These are phyloP conservation scores for Quercus wislizeni DNA, from an alignment of 306 rosid species.

Conservation along the genomic window DNA sequence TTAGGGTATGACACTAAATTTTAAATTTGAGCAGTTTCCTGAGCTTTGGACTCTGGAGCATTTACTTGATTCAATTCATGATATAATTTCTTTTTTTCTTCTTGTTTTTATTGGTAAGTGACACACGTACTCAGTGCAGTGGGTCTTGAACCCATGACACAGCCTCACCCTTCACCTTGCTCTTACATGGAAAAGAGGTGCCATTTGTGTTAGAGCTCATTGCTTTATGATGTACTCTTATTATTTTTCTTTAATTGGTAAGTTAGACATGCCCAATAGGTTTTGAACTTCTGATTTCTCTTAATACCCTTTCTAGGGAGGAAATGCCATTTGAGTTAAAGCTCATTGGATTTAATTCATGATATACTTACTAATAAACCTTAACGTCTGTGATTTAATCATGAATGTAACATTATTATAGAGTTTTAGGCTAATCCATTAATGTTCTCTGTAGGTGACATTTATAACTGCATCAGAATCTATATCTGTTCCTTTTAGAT, in stretches of 20 bases:
- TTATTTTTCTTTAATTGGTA: not conserved
- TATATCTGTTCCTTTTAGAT: not conserved
- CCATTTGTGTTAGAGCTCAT: not conserved
- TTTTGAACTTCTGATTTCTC: not conserved
- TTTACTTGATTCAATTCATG: not conserved
- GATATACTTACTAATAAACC: not conserved
- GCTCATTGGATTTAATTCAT: not conserved
- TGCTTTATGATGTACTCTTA: not conserved
- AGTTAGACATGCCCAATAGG: not conserved
- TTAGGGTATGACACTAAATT: not conserved
- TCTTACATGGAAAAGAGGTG: not conserved
- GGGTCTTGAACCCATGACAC: not conserved
- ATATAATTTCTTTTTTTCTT: not conserved
- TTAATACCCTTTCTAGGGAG: not conserved
- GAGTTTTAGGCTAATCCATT: not conserved
- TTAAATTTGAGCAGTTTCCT: not conserved
- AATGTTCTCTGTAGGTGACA: not conserved
- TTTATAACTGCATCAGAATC: not conserved
- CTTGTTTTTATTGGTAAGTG: not conserved
- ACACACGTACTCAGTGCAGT: not conserved
- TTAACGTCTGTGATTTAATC: not conserved
- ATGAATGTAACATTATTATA: not conserved
- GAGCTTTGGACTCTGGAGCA: not conserved
- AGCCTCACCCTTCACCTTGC: not conserved
- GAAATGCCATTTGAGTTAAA: not conserved